Evolutionary conservation across 2,329 filamentous ascomycete genomes (phyloP), one percentile per base, ranked within the genome.

Genomic region (Tolypocladium tundrense): DNA sequence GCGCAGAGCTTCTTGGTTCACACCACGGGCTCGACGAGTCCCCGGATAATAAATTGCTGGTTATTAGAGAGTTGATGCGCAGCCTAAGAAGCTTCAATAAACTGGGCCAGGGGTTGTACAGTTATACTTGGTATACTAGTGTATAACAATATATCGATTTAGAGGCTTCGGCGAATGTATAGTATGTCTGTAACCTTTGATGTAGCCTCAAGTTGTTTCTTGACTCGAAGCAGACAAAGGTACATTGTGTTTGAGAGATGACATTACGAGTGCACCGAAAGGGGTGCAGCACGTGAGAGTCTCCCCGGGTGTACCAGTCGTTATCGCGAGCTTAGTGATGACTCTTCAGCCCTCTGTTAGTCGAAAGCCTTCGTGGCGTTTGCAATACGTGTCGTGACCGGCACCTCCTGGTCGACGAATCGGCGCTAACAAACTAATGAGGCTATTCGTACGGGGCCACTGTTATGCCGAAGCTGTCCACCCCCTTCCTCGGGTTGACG

Each of bases 1-100:
- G 48, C 39, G 58, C 45, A 1, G 58, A 58, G 14, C 65, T 58
- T 33, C 37, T 58, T n/a, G 51, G n/a, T 50, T 16, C 56, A n/a
- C 39, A 57, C 24, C 21, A 31, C 16, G 33, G 19, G 10, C 19
- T 37, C 19, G 52, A 54, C 3, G 37, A 54, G 37, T n/a, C 37
- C 3, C n/a, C 21, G 2, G 52, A 41, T 14, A 27, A 54, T 21
- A 41, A 54, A 24, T 24, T 54, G 21, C 1, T 19, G 8, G 21
- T 27, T 31, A 11, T 54, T 27, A 41, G 11, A 11, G 52, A 54
- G n/a, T 31, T 54, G 52, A 27, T 54, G 37, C 33, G 37, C 13
- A 40, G 33, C 24, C 24, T 54, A 24, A 24, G 21, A 6, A 41
- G 21, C 8, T 54, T 54, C 21, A 54, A 54, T 27, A 54, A 54